phyloP scores from a whole-genome alignment of 106 monocot genomes.

The Allium fistulosum region DNA sequence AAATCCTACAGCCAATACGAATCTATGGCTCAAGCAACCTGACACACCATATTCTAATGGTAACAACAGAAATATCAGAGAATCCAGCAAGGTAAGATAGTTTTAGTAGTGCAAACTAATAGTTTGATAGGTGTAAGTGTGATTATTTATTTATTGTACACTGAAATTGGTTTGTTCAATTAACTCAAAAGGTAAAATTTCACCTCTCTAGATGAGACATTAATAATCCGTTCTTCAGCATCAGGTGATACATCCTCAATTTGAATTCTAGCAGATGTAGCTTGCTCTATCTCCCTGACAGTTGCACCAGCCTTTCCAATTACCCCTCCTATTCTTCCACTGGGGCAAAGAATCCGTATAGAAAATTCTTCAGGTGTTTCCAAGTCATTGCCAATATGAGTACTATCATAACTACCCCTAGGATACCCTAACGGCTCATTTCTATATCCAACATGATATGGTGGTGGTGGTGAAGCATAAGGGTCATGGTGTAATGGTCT shows the following conservation, averaged over 20 bases:
- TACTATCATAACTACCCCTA: constrained; percentile 15
- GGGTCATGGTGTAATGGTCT: background rate
- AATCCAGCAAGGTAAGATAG: too few species aligned
- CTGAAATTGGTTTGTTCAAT: too few species aligned
- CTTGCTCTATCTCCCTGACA: constrained; percentile 59
- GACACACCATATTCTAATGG: too few species aligned
- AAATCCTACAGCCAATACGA: too few species aligned
- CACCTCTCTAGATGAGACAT: constrained; percentile 65
- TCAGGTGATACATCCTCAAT: constrained; percentile 44
- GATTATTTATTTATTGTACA: too few species aligned
- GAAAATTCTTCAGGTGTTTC: constrained; percentile 44
- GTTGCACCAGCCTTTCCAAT: constrained; percentile 65
- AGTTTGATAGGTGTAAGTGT: too few species aligned
- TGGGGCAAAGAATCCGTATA: constrained; percentile 54
- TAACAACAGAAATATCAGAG: too few species aligned
- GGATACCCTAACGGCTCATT: constrained; percentile 25
- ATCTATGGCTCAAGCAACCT: too few species aligned
- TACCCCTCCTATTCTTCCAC: constrained; percentile 53
- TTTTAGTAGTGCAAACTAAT: too few species aligned
- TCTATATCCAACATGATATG: constrained; percentile 25
- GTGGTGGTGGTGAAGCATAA: constrained; percentile 15
- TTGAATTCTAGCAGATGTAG: constrained; percentile 59
- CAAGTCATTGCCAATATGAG: constrained; percentile 7
- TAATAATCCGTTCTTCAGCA: constrained; percentile 41
- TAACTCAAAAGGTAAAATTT: background rate